Evolutionary conservation across 345 rosid species (phyloP), one percentile per base, ranked within the genome.

Genomic region (Bruguiera sexangula): DNA sequence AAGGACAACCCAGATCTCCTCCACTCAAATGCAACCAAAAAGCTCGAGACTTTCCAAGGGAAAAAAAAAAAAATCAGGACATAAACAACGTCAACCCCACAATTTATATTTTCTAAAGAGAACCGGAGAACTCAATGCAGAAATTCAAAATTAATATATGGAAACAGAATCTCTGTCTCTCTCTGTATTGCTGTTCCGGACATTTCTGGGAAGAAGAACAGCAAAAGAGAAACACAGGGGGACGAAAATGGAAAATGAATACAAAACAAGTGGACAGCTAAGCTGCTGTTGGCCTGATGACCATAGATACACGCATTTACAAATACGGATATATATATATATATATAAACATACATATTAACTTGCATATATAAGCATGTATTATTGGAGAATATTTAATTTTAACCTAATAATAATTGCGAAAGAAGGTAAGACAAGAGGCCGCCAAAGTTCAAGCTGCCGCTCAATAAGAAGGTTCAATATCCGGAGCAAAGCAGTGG

Each of bases 181-280:
- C 69, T 51, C 70, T 69, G 63, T 26, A 11, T 72, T 27, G 69
- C 21, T 57, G 77, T 61, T 82, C 83, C 74, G 86, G 83, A 88
- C 69, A 61, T 65, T 66, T 70, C 75, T 27, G 67, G 75, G 72
- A 72, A 75, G 75, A 65, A 66, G 71, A 69, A 29, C 66, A 68
- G 43, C 62, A 27, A 32, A 60, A 58, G 15, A 55, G 13, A 24
- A 21, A 29, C 20, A 51, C 27, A 51, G 19, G 5, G 6, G 2
- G 11, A 22, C 5, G 30, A 22, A 22, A 58, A 37, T 20, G 53
- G 64, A 27, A 52, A 63, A 67, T 59, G 52, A 78, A 73, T 76
- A 86, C 66, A 72, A 74, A 80, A 86, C 81, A 80, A 84, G 90
- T 79, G 89, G 91, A 83, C 96, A 86, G 91, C 96, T 86, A 86